These are phyloP conservation scores for Biscogniauxia sp. DNA, from an alignment of 2,329 filamentous ascomycete species.

Conservation along the genomic window DNA sequence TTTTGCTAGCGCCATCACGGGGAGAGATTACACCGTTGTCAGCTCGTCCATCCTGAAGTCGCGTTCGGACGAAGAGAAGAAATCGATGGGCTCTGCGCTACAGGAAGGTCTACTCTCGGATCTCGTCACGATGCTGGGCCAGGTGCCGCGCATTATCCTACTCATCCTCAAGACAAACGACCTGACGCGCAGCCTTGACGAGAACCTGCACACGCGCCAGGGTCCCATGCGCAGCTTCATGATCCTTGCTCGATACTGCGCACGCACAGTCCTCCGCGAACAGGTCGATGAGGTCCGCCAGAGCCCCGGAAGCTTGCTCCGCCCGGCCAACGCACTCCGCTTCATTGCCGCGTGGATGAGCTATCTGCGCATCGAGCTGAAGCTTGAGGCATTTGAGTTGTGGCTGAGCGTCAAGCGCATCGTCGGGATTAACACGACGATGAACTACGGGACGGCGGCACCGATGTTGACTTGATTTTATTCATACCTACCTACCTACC, in stretches of 20 bases:
- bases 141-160: slow-evolving; percentile 88
- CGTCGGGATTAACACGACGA: slow-evolving; percentile 32
- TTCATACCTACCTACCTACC: too few relatives aligned
- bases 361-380: slow-evolving; percentile 59
- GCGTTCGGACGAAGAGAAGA: slow-evolving; percentile 74
- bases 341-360: slow-evolving; percentile 57
- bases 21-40: slow-evolving; percentile 81
- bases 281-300: slow-evolving; percentile 56
- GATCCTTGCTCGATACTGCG: slow-evolving; percentile 68
- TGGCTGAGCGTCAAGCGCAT: slow-evolving; percentile 56
- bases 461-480: slow-evolving; percentile 6
- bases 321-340: slow-evolving; percentile 55
- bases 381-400: slow-evolving; percentile 62
- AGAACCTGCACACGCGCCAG: slow-evolving; percentile 75
- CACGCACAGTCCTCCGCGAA: slow-evolving; percentile 64
- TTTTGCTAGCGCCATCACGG: slow-evolving; percentile 95
- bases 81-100: slow-evolving; percentile 78
- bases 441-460: slow-evolving; percentile 9
- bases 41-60: slow-evolving; percentile 55
- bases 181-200: slow-evolving; percentile 87
- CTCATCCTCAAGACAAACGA: slow-evolving; percentile 98
- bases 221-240: slow-evolving; percentile 65
- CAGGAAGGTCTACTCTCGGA: slow-evolving; percentile 87
- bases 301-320: slow-evolving; percentile 51
- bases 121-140: slow-evolving; percentile 81